Evolutionary conservation across 2,329 filamentous ascomycete species (phyloP), one percentile per base, ranked within the genome.

Genomic region (Diaporthe australafricana): DNA sequence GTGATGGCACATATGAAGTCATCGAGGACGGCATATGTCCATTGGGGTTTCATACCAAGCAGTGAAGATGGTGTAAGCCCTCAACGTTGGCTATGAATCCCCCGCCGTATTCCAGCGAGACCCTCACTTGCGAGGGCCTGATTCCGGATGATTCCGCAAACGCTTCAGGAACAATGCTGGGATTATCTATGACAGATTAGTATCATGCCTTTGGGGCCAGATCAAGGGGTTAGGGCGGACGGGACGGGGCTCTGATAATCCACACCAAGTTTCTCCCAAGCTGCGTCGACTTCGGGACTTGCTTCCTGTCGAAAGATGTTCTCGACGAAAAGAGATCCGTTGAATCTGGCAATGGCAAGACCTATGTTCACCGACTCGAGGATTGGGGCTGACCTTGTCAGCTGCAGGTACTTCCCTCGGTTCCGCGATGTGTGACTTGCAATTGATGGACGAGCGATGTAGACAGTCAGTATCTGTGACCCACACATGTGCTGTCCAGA

Each of bases 281-380:
- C 89, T 4, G 83, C 83, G 72, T 91, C 89, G 0, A 90, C 88
- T 65, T 88, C 86, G 0, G 86, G 84, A 0, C 85, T 82, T 1
- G 83, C 86, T 16, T 82, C 77, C 71, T 84, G 81, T 1, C 89
- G 85, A 76, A 87, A 91, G 20, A 87, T 78, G 32, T 86, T 87
- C 74, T 89, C 85, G 0, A 87, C 80, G 69, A 90, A 75, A 25
- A 91, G 87, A 0, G 86, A 86, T 0, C 89, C 89, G 73, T 91
- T 89, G 78, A 90, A 91, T 2, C 74, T 74, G 65, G 83, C 77
- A 17, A 71, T 62, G 2, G 70, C 32, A 68, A 84, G 83, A 17
- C 75, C 75, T 48, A 83, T 76, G 17, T 74, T 55, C 5, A 84
- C 77, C 14, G 83, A 78, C 4, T 76, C 74, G 0, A 84, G 73